Percentiles rank a stretch among this genome's conserved stretches.
Conservation (phyloP, 2,329 filamentous ascomycete species). For the Zelopaecilomyces penicillatus region DNA sequence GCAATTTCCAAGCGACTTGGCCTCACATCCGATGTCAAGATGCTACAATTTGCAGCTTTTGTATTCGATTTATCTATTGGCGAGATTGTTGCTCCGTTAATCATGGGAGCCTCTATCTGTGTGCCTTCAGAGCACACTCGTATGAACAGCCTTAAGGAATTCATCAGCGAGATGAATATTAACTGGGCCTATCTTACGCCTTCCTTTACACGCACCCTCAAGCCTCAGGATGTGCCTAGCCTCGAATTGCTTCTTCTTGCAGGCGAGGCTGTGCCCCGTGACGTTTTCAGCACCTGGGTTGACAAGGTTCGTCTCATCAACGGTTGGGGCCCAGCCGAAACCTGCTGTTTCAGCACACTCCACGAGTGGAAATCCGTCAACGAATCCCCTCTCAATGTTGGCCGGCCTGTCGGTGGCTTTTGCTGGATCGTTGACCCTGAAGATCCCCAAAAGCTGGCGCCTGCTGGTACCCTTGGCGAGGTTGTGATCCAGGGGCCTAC, state of each 20-base stretch:
- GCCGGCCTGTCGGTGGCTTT: slow-evolving; percentile 4
- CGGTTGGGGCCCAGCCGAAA: slow-evolving; percentile 6
- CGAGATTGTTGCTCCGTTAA: slow-evolving; percentile 1
- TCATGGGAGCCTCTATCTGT: slow-evolving; percentile 1
- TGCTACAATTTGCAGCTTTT: slow-evolving; percentile 5
- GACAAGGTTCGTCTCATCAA: slow-evolving; percentile 2
- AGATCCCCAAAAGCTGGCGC: slow-evolving; percentile 3
- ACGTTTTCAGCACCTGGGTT: slow-evolving; percentile 1
- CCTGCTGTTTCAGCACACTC: slow-evolving; percentile 2
- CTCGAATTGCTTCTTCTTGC: slow-evolving; percentile 1
- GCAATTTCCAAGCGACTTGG: background rate
- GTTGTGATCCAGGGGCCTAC: slow-evolving; percentile 4
- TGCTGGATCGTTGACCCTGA: slow-evolving; percentile 8
- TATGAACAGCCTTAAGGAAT: background rate
- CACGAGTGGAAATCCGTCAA: background rate
- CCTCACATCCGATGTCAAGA: slow-evolving; percentile 2
- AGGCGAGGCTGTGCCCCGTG: slow-evolving; percentile 1
- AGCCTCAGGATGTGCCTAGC: background rate
- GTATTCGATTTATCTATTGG: slow-evolving; percentile 7
- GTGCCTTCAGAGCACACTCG: slow-evolving; percentile 3
- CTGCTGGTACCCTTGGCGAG: slow-evolving; percentile 2
- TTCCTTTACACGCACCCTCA: background rate
- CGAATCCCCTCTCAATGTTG: slow-evolving; percentile 2
- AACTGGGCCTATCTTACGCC: slow-evolving; percentile 3
- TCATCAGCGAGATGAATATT: background rate